Evolutionary conservation across 768 basidiomycete genomes (phyloP), one percentile per base, ranked within the genome.

Genomic region (Psilocybe azurescens): DNA sequence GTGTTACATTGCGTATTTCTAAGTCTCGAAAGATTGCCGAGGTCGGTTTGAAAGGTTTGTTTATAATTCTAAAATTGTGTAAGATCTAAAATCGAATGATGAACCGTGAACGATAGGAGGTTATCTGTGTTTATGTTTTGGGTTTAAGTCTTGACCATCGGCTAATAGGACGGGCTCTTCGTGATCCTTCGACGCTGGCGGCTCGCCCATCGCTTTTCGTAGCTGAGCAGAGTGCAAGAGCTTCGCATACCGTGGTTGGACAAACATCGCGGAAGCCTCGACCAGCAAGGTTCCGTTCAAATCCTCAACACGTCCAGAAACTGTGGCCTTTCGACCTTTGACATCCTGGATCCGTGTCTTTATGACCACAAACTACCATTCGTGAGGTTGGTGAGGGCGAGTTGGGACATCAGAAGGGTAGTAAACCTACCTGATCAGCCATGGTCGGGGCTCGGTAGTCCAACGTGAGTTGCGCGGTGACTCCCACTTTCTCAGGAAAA

Each of bases 231-330:
- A 82, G 65, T 87, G 86, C 29, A 97, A 79, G 53, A 95, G 79
- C 59, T 89, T 86, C 2, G 95, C 91, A 68, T 96, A 95, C 60
- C 86, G 88, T 1, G 96, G 96, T 69, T 98, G 94, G 13, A 98
- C 86, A 69, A 97, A 97, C 39, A 89, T 80, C 0, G 86, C 92
- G 0, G 78, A 82, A 1, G 95, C 94, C 70, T 95, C 91, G 3
- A 90, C 93, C 0, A 98, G 83, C 3, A 89, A 69, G 38, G 86
- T 90, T 0, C 97, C 97, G n/a, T 90, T 81, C 10, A 94, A 73
- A 60, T 89, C 89, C 75, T 96, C 93, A 32, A 98, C 84, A 9
- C 75, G 80, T 0, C 89, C 95, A 4, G 78, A 76, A 14, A 96
- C 94, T 2, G 74, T 74, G 0, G 83, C 85, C 74, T 97, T 98